phyloP scores from a whole-genome alignment of 352 stramenopile genomes.

The Lagenidium sp. region DNA sequence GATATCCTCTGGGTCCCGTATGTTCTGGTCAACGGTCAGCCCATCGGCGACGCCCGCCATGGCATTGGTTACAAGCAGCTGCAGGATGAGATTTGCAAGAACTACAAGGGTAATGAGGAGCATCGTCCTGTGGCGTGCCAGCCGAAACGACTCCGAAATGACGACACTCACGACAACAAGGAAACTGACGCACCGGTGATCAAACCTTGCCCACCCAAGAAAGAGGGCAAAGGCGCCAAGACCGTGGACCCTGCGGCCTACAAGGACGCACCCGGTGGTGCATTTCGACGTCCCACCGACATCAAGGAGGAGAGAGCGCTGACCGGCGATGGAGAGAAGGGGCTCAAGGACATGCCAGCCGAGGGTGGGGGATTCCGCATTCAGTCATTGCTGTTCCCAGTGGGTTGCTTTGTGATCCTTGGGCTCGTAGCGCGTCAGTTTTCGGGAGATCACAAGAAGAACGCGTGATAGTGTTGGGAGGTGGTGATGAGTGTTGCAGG shows the following conservation, averaged over 20 bases:
- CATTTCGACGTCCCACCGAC: constrained; percentile 21
- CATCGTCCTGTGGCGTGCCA: constrained; percentile 30
- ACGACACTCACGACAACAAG: constrained; percentile 20
- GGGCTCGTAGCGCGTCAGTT: constrained; percentile 41
- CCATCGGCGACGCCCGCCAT: constrained; percentile 44
- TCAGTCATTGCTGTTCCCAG: constrained; percentile 35
- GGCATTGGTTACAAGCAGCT: constrained; percentile 67
- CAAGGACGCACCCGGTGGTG: constrained; percentile 56
- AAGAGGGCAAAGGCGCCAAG: constrained; percentile 27
- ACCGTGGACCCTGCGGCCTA: constrained; percentile 16
- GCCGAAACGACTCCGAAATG: constrained; percentile 50
- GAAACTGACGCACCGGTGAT: constrained; percentile 28
- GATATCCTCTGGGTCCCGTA: constrained; percentile 62
- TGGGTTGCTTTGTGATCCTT: constrained; percentile 39
- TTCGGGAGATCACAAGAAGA: constrained; percentile 67
- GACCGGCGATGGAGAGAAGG: not conserved
- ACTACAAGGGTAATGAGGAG: constrained; percentile 44
- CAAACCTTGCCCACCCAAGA: constrained; percentile 66
- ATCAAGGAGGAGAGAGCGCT: not conserved
- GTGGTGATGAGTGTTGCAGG: not conserved
- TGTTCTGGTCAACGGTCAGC: constrained; percentile 47
- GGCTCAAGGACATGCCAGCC: not conserved
- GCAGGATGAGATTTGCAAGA: constrained; percentile 50
- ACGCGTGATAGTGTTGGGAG: constrained; percentile 24
- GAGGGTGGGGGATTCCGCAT: constrained; percentile 9